Evolutionary conservation across 805 yeast species (phyloP).

Genomic region (Kodamaea restingae): DNA sequence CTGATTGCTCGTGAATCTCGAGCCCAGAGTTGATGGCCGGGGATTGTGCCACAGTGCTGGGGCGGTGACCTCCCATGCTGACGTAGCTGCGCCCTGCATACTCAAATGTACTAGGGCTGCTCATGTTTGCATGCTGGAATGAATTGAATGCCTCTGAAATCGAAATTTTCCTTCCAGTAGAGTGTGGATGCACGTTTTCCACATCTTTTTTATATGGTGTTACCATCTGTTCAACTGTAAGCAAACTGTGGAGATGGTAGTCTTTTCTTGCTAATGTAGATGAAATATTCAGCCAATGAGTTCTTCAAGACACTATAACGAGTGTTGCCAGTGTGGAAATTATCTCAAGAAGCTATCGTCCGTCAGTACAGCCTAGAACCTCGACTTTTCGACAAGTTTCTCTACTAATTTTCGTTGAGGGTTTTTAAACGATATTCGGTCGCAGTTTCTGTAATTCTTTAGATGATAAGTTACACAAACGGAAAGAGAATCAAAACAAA

Average conservation of each 20-base stretch:
- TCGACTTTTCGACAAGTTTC: too few relatives aligned
- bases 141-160: conserved; percentile 15
- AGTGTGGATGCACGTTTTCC: background rate
- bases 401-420: too few relatives aligned
- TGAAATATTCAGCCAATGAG: too few relatives aligned
- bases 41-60: conserved; percentile 24
- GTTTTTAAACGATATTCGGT: too few relatives aligned
- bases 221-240: background rate
- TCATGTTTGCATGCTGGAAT: conserved; percentile 10
- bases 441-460: too few relatives aligned
- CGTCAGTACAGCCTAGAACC: too few relatives aligned
- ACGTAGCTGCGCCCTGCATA: conserved; percentile 40
- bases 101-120: conserved; percentile 21
- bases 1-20: conserved; percentile 55
- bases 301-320: too few relatives aligned
- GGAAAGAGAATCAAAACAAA: too few relatives aligned
- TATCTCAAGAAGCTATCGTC: too few relatives aligned
- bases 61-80: conserved; percentile 25
- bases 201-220: conserved; percentile 1
- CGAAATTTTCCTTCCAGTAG: conserved; percentile 10
- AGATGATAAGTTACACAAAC: too few relatives aligned
- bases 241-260: too few relatives aligned
- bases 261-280: background rate
- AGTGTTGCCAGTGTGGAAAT: too few relatives aligned
- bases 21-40: conserved; percentile 47